Base-by-base conservation (phyloP, 306 rosid species). In the Sesbania bispinosa region DNA sequence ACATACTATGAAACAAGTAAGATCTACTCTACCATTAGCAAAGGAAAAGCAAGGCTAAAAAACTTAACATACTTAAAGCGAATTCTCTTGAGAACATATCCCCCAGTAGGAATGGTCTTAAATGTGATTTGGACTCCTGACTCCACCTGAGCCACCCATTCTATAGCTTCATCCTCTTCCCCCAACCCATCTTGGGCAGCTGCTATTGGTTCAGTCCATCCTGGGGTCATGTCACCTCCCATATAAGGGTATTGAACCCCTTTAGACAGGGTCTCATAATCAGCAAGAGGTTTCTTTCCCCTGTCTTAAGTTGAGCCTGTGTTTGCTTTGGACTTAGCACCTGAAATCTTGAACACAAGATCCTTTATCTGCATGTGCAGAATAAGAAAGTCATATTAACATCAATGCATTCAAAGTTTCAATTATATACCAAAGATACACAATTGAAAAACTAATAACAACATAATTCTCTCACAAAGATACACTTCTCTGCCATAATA, bases 101-200 rank as follows among this genome's bases (percentile, higher is more conserved):
- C 99, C 0, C 99, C 99, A 80, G 81, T 83, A 62, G 99, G 90
- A 73, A 95, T 96, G 50, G 99, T 80, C 53, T 87, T 85, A 46
- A 95, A 91, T 55, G 92, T 86, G 39, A 95, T 85, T 75, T 83
- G 88, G 73, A 95, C 88, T 0, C 99, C 99, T 3, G 99, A 97
- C 77, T 95, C 99, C 50, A 88, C 97, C 62, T 95, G 96, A n/a
- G 97, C 97, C 89, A 91, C 80, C 99, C 99, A 95, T 85, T 82
- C 89, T 79, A 82, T 85, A 26, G 88, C 80, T 46, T 83, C 95
- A 33, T 80, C 89, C 60, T 79, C 92, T 21, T 88, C 89, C 75
- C 85, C 96, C 46, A 85, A 58, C 59, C 83, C 97, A 9, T 84
- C 95, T 43, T 86, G 89, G 80, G 77, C 71, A 1, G 77, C 84